Percentiles rank a stretch among this genome's conserved stretches.
These are phyloP conservation scores for Fraxinus ornus DNA, from an alignment of 305 asterid species.

Conservation along the genomic window DNA sequence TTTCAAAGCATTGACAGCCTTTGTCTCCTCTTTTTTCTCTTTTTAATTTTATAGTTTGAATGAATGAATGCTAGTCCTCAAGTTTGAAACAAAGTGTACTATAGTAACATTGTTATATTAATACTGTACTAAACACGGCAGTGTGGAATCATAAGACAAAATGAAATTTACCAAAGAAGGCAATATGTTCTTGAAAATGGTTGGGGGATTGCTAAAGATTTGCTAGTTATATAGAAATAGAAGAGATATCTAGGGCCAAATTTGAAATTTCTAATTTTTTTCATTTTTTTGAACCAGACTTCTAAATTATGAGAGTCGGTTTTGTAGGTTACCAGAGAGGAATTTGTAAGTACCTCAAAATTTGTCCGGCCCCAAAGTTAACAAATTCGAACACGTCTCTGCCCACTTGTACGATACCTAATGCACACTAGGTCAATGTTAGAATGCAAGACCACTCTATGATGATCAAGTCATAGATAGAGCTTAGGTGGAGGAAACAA, in stretches of 20 bases:
- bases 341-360: background rate
- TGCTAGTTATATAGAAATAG: background rate
- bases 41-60: background rate
- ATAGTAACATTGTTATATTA: background rate
- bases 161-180: background rate
- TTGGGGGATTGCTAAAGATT: background rate
- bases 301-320: background rate
- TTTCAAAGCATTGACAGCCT: background rate
- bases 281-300: background rate
- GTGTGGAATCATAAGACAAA: background rate
- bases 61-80: background rate
- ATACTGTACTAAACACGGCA: background rate
- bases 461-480: background rate
- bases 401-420: background rate
- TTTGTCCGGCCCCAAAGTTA: background rate
- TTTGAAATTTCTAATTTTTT: background rate
- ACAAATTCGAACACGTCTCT: background rate
- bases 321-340: background rate
- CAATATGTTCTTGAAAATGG: background rate
- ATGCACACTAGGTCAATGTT: background rate
- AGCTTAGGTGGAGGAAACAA: background rate
- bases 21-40: background rate
- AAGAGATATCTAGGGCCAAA: background rate
- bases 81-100: background rate
- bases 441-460: background rate